Conservation (phyloP, 495 filamentous ascomycete genomes). For the Sabuloglossum arenarium region DNA sequence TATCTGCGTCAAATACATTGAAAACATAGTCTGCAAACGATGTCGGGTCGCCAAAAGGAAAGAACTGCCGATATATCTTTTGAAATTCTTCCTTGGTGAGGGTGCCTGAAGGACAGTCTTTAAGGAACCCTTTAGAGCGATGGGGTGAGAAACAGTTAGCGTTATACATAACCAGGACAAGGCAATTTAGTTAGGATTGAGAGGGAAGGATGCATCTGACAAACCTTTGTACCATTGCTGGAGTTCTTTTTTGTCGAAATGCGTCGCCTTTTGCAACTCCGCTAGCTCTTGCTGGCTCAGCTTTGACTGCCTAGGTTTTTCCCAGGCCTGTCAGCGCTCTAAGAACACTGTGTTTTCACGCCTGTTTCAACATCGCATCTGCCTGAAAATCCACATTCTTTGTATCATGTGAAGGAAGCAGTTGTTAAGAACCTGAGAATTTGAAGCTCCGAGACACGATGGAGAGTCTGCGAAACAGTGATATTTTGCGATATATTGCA, state of each 20-base stretch:
- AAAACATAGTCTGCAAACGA: slow-evolving; percentile 98
- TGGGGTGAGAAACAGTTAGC: slow-evolving; percentile 4
- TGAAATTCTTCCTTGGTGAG: slow-evolving; percentile 97
- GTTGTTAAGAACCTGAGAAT: not conserved
- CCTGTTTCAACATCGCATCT: not conserved
- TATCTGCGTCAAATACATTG: slow-evolving; percentile 95
- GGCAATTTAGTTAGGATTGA: not conserved
- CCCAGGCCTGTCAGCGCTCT: not conserved
- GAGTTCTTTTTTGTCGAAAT: slow-evolving; percentile 99
- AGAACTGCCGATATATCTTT: slow-evolving; percentile 99
- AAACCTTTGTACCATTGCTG: slow-evolving; percentile 99
- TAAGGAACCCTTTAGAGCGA: slow-evolving; percentile 57
- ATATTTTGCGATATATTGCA: not conserved
- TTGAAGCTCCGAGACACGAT: not conserved
- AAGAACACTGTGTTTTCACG: not conserved
- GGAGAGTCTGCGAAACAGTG: not conserved
- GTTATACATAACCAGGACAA: not conserved
- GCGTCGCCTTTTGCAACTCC: slow-evolving; percentile 86
- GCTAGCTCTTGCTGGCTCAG: slow-evolving; percentile 84
- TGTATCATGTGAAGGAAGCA: not conserved
- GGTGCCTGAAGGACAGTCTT: slow-evolving; percentile 92
- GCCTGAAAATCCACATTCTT: not conserved
- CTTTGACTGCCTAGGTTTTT: slow-evolving; percentile 54
- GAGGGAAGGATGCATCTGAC: slow-evolving; percentile 7
- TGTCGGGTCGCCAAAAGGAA: slow-evolving; percentile 92